Evolutionary conservation across 1,284 basidiomycete species (phyloP), one percentile per base, ranked within the genome.

Genomic region (Malassezia nana): DNA sequence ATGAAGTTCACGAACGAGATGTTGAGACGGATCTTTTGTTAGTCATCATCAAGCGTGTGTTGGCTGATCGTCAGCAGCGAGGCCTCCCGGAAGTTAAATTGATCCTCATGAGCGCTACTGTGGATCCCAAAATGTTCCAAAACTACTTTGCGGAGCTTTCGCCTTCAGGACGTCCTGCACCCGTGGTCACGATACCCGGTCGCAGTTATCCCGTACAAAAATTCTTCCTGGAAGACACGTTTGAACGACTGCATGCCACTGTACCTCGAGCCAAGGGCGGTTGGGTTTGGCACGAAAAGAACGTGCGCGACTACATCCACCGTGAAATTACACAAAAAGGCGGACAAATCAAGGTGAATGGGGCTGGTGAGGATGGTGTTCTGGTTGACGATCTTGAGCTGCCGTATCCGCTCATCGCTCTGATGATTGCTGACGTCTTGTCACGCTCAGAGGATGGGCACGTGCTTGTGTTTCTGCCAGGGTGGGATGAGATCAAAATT

Each of bases 1-100:
- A 98, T 74, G 91, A 98, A 76, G 91, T 92, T 2, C 91, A 98
- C 75, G 90, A 95, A 75, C 84, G 91, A 28, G 90, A 94, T 67
- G 83, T 95, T 53, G 90, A 95, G 72, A 94, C 89, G 0, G 92
- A 96, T 75, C 77, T 96, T 42, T 76, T 92, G 42, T 81, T 98
- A 8, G 88, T 92, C 53, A 88, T 92, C 12, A 80, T 96, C 60
- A 91, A 92, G 76, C 83, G 87, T 20, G 76, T 94, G 18, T 75
- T 94, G 62, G 81, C 81, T 6, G 85, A 90, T 61, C 81, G 90
- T 60, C 64, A 69, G 47, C 84, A 82, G 66, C 78, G 81, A 4
- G 82, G 83, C 60, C 81, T 82, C 28, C 81, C 83, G 46, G 86
- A 88, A 9, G 78, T 96, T 75, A 92, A 89, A 75, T 79, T 96